Evolutionary conservation across 352 stramenopile species (phyloP), one percentile per base, ranked within the genome.

Genomic region (Phytophthora chlamydospora): DNA sequence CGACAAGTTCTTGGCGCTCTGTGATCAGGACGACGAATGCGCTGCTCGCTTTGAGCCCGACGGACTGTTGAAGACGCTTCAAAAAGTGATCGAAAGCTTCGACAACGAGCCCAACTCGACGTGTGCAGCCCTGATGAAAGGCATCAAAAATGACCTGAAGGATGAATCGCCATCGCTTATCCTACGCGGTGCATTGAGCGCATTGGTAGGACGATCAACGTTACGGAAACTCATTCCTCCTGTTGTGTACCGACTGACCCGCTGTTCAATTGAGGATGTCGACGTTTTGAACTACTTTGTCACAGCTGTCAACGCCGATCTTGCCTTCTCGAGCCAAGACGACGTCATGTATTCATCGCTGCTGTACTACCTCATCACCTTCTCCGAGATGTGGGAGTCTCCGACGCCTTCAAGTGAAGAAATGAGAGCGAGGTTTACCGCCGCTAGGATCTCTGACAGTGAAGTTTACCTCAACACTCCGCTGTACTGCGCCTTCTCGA

Each of bases 401-500:
- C 76, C 76, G 0, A 39, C 67, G 12, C 61, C 65, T 36, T 62
- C 27, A 7, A 1, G 42, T 6, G 4, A 11, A 16, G 43, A 41
- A 4, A 57, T 83, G 44, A 31, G 41, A 7, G 14, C 35, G n/a
- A 43, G 62, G 0, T 83, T 75, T 38, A 67, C 47, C 3, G 41
- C 58, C 31, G 43, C 62, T 4, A 54, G 11, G 4, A 66, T 76
- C 6, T 58, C 43, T 3, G 69, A 57, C 36, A 47, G 53, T 39
- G 66, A 62, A 31, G 57, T 58, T 8, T 62, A 63, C 32, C 42
- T 34, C 12, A 31, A 56, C 11, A 66, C 76, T 5, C 55, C 67
- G 6, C 52, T 64, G 9, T 90, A 86, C 59, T 89, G 78, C 38
- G 67, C 69, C n/a, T 86, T 83, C 46, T 68, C 68, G 3, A 77